A percentile compares a stretch with the other conserved stretches of the same genome.
Evolutionary conservation across 148 eudicot species (phyloP).

Genomic region (Spergularia bocconei): DNA sequence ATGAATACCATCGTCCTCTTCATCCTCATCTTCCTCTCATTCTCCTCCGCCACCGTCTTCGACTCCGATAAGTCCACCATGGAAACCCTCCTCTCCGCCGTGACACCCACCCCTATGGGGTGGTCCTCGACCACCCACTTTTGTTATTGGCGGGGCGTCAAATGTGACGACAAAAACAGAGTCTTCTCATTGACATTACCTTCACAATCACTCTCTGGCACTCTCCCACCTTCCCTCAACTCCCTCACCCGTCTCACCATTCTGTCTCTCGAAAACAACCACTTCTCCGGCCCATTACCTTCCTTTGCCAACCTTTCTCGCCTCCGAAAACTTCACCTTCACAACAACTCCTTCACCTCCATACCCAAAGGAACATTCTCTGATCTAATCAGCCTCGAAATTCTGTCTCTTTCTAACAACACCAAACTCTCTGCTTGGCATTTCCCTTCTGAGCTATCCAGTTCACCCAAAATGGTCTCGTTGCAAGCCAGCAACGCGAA

Average conservation of each 20-base stretch:
- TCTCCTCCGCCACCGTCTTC: neutral
- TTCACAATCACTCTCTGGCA: neutral
- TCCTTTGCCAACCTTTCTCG: conserved; percentile 13
- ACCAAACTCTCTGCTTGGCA: conserved; percentile 1
- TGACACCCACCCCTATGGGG: conserved; percentile 8
- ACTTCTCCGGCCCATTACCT: neutral
- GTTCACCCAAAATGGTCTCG: neutral
- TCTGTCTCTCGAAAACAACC: conserved; percentile 9
- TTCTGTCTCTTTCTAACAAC: neutral
- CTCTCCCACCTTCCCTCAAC: conserved; percentile 3
- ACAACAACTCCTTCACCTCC: conserved; percentile 9
- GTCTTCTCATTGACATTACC: neutral
- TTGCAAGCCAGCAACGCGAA: neutral
- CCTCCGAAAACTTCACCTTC: neutral
- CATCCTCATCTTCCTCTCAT: neutral
- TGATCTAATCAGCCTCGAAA: neutral
- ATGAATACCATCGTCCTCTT: neutral
- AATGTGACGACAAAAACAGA: neutral
- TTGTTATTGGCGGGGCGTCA: conserved; percentile 7
- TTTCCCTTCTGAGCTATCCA: conserved; percentile 1
- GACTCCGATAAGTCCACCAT: conserved; percentile 10
- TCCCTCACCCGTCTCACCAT: conserved; percentile 12
- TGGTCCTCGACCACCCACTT: conserved; percentile 7
- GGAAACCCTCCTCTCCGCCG: neutral
- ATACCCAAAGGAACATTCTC: conserved; percentile 7